Conservation (phyloP, 2,329 filamentous ascomycete genomes). For the Ophiocordyceps polyrhachis-furcata region DNA sequence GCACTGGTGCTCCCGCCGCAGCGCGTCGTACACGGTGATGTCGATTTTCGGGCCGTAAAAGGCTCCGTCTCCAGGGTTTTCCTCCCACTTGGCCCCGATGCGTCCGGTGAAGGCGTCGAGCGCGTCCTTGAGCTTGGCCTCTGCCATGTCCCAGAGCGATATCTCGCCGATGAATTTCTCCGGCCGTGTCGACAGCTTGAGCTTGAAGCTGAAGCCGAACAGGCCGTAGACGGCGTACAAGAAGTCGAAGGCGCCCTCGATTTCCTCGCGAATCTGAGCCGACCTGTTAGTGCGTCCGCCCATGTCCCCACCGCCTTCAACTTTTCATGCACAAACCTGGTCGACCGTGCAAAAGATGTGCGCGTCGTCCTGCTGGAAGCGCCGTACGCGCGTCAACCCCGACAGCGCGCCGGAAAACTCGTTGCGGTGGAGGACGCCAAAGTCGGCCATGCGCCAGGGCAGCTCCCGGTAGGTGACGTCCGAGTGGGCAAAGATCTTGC, state of each 20-base stretch:
- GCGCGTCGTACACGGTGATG: constrained; percentile 59
- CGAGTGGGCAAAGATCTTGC: constrained; percentile 59
- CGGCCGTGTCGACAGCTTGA: constrained; percentile 65
- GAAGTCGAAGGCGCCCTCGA: constrained; percentile 54
- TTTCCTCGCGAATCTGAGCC: constrained; percentile 55
- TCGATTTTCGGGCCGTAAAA: constrained; percentile 92
- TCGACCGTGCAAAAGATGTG: constrained; percentile 63
- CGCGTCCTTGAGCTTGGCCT: constrained; percentile 20
- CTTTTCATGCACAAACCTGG: background rate
- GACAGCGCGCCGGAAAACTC: constrained; percentile 67
- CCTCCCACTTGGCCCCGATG: constrained; percentile 60
- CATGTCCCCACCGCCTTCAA: background rate
- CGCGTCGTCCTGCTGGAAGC: constrained; percentile 81
- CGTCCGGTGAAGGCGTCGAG: constrained; percentile 47
- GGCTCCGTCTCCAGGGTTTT: constrained; percentile 44
- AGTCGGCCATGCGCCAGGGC: constrained; percentile 71
- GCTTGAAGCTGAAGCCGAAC: constrained; percentile 48
- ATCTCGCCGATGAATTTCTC: constrained; percentile 58
- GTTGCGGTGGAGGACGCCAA: constrained; percentile 72
- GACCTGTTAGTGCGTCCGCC: constrained; percentile 30
- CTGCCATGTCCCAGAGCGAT: constrained; percentile 39
- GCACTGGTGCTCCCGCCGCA: constrained; percentile 75
- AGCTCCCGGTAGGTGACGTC: constrained; percentile 61
- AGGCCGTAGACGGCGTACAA: constrained; percentile 53
- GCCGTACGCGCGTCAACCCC: constrained; percentile 64